phyloP scores from a whole-genome alignment of 2,329 filamentous ascomycete genomes.

The Alternaria conjuncta region DNA sequence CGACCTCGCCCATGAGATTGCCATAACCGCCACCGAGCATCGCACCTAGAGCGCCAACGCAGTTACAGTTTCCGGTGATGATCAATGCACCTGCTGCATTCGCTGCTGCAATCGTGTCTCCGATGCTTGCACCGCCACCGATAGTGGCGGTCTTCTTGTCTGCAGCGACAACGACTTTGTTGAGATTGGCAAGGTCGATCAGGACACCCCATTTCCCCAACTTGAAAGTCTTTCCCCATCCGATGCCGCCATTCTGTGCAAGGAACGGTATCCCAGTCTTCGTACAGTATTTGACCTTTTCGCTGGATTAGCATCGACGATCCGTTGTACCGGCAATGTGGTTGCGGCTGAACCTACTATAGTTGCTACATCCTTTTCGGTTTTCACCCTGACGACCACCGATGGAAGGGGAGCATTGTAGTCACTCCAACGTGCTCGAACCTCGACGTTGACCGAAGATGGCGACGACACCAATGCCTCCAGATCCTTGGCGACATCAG shows the following conservation, averaged over 20 bases:
- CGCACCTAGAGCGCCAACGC: conserved; percentile 38
- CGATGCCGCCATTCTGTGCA: conserved; percentile 37
- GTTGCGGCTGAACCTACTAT: conserved; percentile 17
- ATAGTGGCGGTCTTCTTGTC: conserved; percentile 35
- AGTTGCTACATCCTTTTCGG: conserved; percentile 28
- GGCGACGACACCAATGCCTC: conserved; percentile 14
- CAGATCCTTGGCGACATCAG: conserved; percentile 19
- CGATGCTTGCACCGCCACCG: conserved; percentile 45
- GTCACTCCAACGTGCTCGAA: conserved; percentile 31
- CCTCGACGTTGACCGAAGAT: conserved; percentile 20
- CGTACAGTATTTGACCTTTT: conserved; percentile 32
- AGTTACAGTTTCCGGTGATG: conserved; percentile 42
- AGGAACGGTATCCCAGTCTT: conserved; percentile 29
- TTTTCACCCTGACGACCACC: conserved; percentile 26
- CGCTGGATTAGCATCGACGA: not conserved
- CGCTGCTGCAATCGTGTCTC: conserved; percentile 48
- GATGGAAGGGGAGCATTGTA: conserved; percentile 25
- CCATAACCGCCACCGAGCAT: conserved; percentile 62
- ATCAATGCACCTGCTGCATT: conserved; percentile 42
- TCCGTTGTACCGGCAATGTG: not conserved
- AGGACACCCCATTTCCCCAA: conserved; percentile 32
- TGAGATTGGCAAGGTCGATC: conserved; percentile 39
- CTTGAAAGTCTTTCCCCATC: conserved; percentile 35
- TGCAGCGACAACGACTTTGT: conserved; percentile 28
- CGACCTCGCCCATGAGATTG: conserved; percentile 60